These are phyloP conservation scores for Colletotrichum plurivorum DNA, from an alignment of 2,329 filamentous ascomycete species.

Conservation along the genomic window DNA sequence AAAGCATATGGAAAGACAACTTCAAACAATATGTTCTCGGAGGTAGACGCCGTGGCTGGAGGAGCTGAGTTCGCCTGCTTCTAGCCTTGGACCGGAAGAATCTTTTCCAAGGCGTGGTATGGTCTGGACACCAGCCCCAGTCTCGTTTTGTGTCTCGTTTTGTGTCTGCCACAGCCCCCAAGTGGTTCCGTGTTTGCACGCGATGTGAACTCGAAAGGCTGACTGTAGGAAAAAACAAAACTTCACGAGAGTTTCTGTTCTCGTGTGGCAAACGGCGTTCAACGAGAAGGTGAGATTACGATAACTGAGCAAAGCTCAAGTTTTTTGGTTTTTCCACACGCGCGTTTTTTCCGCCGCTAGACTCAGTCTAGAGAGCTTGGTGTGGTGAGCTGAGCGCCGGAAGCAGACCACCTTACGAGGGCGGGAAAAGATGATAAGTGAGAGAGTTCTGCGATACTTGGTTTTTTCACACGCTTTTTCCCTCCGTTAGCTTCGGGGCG, in stretches of 20 bases:
- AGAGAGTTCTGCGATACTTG: neutral
- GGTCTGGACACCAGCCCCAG: neutral
- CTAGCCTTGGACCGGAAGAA: neutral
- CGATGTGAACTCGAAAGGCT: neutral
- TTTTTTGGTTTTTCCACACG: conserved; percentile 11
- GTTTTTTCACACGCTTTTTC: conserved; percentile 16
- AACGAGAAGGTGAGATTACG: conserved; percentile 7
- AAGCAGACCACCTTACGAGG: neutral
- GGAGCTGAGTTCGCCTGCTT: neutral
- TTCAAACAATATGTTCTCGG: neutral
- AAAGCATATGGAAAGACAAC: neutral
- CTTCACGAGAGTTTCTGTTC: neutral
- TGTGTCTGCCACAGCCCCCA: neutral
- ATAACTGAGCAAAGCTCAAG: neutral
- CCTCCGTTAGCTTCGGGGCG: neutral
- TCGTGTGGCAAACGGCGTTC: neutral
- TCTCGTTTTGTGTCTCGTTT: neutral
- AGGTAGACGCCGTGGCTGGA: neutral
- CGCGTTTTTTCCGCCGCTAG: neutral
- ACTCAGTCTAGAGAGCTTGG: too few relatives aligned
- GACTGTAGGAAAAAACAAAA: neutral
- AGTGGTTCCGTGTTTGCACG: too few relatives aligned
- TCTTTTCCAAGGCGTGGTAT: too few relatives aligned
- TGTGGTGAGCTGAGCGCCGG: too few relatives aligned
- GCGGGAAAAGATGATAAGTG: neutral